These are phyloP conservation scores for Hura crepitans DNA, from an alignment of 441 rosid genomes.

Conservation along the genomic window DNA sequence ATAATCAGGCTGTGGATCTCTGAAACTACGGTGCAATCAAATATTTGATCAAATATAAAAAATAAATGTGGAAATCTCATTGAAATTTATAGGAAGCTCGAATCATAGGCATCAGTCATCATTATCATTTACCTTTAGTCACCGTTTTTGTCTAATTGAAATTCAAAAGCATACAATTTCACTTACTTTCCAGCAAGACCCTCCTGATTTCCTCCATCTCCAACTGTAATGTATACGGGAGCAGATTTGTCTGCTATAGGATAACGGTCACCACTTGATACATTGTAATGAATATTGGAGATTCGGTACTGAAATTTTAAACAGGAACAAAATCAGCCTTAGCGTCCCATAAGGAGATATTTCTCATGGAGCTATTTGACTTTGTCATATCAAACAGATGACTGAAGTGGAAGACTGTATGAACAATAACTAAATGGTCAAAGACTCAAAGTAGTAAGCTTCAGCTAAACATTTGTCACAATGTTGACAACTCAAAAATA, in stretches of 20 bases:
- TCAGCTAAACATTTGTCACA: neutral
- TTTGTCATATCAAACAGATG: neutral
- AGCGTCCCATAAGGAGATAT: neutral
- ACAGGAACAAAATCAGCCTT: neutral
- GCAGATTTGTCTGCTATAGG: constrained; percentile 76
- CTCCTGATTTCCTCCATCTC: constrained; percentile 98
- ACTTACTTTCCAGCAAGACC: constrained; percentile 78
- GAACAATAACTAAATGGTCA: neutral
- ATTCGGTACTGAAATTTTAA: constrained; percentile 58
- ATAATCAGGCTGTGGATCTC: constrained; percentile 68
- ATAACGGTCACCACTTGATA: constrained; percentile 56
- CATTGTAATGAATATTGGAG: constrained; percentile 65
- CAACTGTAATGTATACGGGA: constrained; percentile 83
- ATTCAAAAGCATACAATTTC: neutral
- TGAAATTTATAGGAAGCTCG: neutral
- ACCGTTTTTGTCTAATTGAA: neutral
- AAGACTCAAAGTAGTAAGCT: neutral
- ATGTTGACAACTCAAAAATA: neutral
- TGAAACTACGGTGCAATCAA: constrained; percentile 39
- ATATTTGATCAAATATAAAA: neutral
- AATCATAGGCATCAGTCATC: neutral
- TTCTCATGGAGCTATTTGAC: neutral
- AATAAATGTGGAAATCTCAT: neutral
- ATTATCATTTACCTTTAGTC: neutral
- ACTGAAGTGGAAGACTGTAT: neutral